Conservation (phyloP, 768 basidiomycete species). For the Leucocoprinus sp. region DNA sequence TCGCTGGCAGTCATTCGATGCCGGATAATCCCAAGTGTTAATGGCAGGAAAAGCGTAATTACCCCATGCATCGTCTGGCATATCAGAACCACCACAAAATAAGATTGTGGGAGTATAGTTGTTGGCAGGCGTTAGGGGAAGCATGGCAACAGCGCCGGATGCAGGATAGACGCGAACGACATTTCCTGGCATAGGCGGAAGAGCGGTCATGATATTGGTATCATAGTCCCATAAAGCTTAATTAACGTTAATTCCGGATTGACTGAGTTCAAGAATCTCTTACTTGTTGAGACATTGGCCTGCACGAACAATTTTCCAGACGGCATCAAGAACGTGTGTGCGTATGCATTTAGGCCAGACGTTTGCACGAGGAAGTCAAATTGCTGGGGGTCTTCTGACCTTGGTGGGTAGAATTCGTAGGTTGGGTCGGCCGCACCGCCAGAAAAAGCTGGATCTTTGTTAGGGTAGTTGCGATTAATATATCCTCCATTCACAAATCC, state of each 20-base stretch:
- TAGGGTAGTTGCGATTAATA: conserved; percentile 67
- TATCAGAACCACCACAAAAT: conserved; percentile 86
- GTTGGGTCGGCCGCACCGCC: conserved; percentile 76
- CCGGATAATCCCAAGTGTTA: conserved; percentile 66
- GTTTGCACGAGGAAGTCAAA: conserved; percentile 67
- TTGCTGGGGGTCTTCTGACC: conserved; percentile 33
- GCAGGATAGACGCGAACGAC: conserved; percentile 85
- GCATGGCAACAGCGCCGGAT: conserved; percentile 81
- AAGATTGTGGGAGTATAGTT: conserved; percentile 79
- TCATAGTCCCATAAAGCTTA: conserved; percentile 44
- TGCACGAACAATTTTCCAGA: conserved; percentile 78
- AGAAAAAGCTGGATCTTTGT: conserved; percentile 42
- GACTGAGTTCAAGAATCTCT: conserved; percentile 19
- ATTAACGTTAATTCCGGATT: not conserved
- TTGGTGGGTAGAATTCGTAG: conserved; percentile 74
- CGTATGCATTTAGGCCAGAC: conserved; percentile 75
- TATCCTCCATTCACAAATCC: conserved; percentile 75
- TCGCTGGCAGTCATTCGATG: conserved; percentile 67
- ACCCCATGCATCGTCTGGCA: conserved; percentile 67
- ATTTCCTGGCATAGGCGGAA: conserved; percentile 65
- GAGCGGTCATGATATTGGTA: conserved; percentile 47
- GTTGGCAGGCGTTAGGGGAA: conserved; percentile 85
- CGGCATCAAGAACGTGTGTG: conserved; percentile 64
- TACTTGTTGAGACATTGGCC: conserved; percentile 72
- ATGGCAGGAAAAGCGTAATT: conserved; percentile 66